Base-by-base conservation (phyloP, 164 flowering plant genomes). In the Akebia trifoliata region DNA sequence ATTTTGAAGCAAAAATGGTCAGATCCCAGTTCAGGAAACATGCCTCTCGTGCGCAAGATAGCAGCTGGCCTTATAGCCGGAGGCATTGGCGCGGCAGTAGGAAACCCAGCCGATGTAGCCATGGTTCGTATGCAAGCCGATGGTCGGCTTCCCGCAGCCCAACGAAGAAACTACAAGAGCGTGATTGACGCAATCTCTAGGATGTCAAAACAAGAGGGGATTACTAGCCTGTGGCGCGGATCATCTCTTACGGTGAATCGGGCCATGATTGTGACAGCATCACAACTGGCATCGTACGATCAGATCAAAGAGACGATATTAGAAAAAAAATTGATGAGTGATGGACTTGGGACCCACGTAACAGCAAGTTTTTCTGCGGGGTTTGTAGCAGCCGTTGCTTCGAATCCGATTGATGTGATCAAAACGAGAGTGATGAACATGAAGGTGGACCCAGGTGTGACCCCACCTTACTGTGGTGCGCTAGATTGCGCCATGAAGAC, bases 101-200 rank as follows among this genome's bases (percentile, higher is more conserved):
- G 97, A 0, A 90, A 90, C 74, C 97, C 97, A 0, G 95, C 97
- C n/a, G 95, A 90, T 66, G 89, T 90, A 17, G 93, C 97, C 8
- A 90, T 90, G 97, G 97, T 90, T 10, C 77, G 93, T 12, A 90
- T 87, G 97, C 97, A 87, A 36, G 97, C 93, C 43, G 97, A 90
- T 69, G 95, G 95, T 2, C 72, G 95, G 4, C 93, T 90, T 18
- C 97, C 97, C 0, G 12, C 20, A 24, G 76, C 71, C 1, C 75
- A 87, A 59, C 87, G 95, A 11, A 76, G 95, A 3, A 90, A 90
- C 68, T 90, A 90, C 85, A 74, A 69, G 53, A 71, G 82, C 71
- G 95, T 85, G 8, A 57, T 74, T 14, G 95, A 90, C 56, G 97
- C 97, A 4, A 81, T 90, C 24, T 30, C 68, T 1, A 69, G 70